phyloP scores from a whole-genome alignment of 2,329 filamentous ascomycete species.

The Coleophoma crateriformis region DNA sequence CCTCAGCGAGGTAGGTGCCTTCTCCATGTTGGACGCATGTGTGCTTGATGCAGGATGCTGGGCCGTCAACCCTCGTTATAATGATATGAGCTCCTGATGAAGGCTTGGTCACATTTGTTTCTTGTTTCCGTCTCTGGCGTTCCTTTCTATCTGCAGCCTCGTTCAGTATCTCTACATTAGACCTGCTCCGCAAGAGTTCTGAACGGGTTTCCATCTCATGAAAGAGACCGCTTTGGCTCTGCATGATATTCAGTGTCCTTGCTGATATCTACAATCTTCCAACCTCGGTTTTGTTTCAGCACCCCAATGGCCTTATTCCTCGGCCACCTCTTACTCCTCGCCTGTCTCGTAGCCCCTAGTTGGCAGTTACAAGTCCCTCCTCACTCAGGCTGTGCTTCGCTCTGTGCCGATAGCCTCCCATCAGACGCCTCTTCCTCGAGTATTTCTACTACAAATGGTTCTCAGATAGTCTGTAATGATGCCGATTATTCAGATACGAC shows the following conservation, averaged over 20 bases:
- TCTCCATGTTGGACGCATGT: not conserved
- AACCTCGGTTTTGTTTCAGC: not conserved
- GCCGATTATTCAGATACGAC: slow-evolving; percentile 13
- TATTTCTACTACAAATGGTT: slow-evolving; percentile 34
- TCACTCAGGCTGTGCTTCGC: slow-evolving; percentile 41
- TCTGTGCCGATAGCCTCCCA: slow-evolving; percentile 37
- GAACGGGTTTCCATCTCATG: not conserved
- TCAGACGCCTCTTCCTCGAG: slow-evolving; percentile 28
- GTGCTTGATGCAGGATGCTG: not conserved
- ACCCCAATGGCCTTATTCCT: not conserved
- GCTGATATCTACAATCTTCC: not conserved
- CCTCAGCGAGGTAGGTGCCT: not conserved
- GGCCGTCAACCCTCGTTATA: no score
- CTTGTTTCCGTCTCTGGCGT: no score
- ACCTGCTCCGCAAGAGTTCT: not conserved
- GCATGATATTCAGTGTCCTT: not conserved
- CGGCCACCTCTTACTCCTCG: not conserved
- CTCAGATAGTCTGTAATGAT: slow-evolving; percentile 35
- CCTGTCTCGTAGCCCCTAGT: not conserved
- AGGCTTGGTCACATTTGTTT: no score
- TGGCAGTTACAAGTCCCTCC: slow-evolving; percentile 41
- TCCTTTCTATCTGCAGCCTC: no score
- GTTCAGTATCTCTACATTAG: not conserved
- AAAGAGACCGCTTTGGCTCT: not conserved
- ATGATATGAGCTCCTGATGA: no score